Percentiles rank a stretch among this genome's conserved stretches.
Conservation (phyloP, 495 filamentous ascomycete species). For the Usnea hakonensis region DNA sequence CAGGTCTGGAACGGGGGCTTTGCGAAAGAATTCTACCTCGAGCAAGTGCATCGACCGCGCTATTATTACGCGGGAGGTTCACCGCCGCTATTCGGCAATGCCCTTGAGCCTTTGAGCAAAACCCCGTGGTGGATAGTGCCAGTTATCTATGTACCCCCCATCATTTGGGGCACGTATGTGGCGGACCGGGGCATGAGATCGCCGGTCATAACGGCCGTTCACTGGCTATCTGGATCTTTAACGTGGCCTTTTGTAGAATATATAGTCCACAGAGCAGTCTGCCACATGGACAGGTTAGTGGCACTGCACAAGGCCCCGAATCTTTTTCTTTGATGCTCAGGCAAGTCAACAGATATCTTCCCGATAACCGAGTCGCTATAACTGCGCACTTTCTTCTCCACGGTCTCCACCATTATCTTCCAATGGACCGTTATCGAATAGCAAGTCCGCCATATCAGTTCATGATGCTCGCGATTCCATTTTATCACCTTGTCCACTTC, state of each 20-base stretch:
- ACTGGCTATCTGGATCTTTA: conserved; percentile 57
- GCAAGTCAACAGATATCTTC: conserved; percentile 56
- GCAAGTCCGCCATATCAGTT: conserved; percentile 96
- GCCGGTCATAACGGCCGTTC: conserved; percentile 37
- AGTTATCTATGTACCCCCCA: conserved; percentile 68
- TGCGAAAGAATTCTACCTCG: conserved; percentile 85
- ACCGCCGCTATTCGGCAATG: conserved; percentile 93
- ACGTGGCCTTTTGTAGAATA: conserved; percentile 92
- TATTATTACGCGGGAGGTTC: conserved; percentile 91
- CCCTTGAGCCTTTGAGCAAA: conserved; percentile 87
- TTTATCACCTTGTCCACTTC: conserved; percentile 83
- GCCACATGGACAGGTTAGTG: conserved; percentile 91
- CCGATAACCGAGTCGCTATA: conserved; percentile 82
- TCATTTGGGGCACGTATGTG: conserved; percentile 61
- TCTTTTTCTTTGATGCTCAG: background rate
- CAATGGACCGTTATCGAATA: conserved; percentile 92
- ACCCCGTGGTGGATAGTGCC: conserved; percentile 92
- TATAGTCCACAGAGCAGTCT: conserved; percentile 77
- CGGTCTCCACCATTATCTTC: conserved; percentile 94
- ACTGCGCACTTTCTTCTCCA: conserved; percentile 90
- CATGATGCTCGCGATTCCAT: conserved; percentile 71
- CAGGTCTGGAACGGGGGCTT: conserved; percentile 91
- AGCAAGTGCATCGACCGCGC: conserved; percentile 89
- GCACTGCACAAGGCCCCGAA: too few relatives aligned
- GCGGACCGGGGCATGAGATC: conserved; percentile 52